Percentiles rank a stretch among this genome's conserved stretches.
phyloP scores from a whole-genome alignment of 1,139 yeast genomes.

The Meyerozyma elateridarum region DNA sequence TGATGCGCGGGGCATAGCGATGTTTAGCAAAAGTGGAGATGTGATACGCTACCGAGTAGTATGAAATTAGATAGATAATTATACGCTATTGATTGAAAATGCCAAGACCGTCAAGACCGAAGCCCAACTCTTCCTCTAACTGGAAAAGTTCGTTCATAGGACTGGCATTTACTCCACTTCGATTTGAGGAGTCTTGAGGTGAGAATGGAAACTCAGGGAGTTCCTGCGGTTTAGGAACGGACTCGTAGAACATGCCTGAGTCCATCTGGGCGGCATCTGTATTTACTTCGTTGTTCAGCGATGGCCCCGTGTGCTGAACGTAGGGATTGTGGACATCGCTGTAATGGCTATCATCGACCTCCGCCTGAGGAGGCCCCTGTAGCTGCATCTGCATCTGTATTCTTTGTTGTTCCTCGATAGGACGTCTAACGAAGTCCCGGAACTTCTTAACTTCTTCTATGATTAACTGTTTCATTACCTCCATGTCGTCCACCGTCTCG shows the following conservation, averaged over 20 bases:
- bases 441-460: slow-evolving; percentile 76
- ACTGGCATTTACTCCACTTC: slow-evolving; percentile 9
- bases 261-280: slow-evolving; percentile 24
- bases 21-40: slow-evolving; percentile 13
- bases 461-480: slow-evolving; percentile 70
- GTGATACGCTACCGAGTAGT: slow-evolving; percentile 11
- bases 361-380: slow-evolving; percentile 12
- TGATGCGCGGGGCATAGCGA: slow-evolving; percentile 9
- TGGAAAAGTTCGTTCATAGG: slow-evolving; percentile 26
- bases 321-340: slow-evolving; percentile 8
- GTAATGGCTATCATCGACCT: slow-evolving; percentile 11
- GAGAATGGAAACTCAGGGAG: slow-evolving; percentile 37
- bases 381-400: slow-evolving; percentile 37
- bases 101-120: slow-evolving; percentile 41
- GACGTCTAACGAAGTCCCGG: slow-evolving; percentile 76
- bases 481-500: slow-evolving; percentile 81
- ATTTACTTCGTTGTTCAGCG: slow-evolving; percentile 20
- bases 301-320: slow-evolving; percentile 2
- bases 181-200: slow-evolving; percentile 12
- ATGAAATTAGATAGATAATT: slow-evolving; percentile 11
- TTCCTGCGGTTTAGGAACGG: slow-evolving; percentile 46
- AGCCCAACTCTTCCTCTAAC: slow-evolving; percentile 44
- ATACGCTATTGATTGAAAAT: slow-evolving; percentile 19
- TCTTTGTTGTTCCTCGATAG: slow-evolving; percentile 62
- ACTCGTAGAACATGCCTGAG: slow-evolving; percentile 26